Percentiles rank a stretch among this genome's conserved stretches.
Conservation (phyloP, 2,329 filamentous ascomycete genomes). For the Diplodia corticola region DNA sequence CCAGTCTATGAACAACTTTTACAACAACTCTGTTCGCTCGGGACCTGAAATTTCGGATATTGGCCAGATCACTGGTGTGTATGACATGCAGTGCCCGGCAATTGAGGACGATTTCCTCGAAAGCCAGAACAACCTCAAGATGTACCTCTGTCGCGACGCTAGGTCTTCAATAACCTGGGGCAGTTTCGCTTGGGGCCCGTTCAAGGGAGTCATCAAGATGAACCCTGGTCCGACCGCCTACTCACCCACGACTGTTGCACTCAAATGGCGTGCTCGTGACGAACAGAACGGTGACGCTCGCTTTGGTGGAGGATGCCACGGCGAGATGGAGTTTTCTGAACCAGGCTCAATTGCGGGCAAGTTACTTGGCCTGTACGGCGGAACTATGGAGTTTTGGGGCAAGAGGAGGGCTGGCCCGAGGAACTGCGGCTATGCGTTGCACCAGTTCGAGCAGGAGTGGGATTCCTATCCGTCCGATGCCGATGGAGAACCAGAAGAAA, state of each 20-base stretch:
- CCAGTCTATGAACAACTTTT: background rate
- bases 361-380: slow-evolving; percentile 33
- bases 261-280: slow-evolving; percentile 38
- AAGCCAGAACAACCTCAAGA: slow-evolving; percentile 26
- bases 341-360: slow-evolving; percentile 27
- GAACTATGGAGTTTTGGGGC: slow-evolving; percentile 33
- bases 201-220: slow-evolving; percentile 48
- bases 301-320: slow-evolving; percentile 39
- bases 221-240: slow-evolving; percentile 25
- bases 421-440: slow-evolving; percentile 27
- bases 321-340: slow-evolving; percentile 34
- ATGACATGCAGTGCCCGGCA: slow-evolving; percentile 38
- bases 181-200: slow-evolving; percentile 46
- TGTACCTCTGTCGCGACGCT: slow-evolving; percentile 40
- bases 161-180: slow-evolving; percentile 47
- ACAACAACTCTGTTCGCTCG: background rate
- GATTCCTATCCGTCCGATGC: slow-evolving; percentile 19
- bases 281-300: slow-evolving; percentile 28
- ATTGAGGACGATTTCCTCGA: slow-evolving; percentile 30
- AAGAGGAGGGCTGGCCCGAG: slow-evolving; percentile 28
- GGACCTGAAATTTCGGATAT: background rate
- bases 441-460: slow-evolving; percentile 32
- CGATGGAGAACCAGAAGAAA: background rate
- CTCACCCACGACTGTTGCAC: background rate
- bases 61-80: slow-evolving; percentile 45